phyloP scores from a whole-genome alignment of 1,139 yeast species.

The Magnusiomyces ingens region DNA sequence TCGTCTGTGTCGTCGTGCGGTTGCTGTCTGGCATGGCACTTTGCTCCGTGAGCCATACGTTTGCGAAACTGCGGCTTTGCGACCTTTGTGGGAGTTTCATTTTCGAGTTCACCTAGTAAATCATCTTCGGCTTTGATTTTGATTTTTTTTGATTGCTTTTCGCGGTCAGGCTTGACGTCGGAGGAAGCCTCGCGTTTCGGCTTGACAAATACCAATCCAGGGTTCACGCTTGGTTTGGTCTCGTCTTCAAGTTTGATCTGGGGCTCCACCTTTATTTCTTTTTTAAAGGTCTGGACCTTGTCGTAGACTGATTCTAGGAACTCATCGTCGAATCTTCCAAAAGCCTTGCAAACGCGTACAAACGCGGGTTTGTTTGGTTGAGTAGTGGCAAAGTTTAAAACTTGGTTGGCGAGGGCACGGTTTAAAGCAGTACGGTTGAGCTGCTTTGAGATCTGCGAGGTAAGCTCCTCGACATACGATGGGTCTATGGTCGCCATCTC shows the following conservation, averaged over 20 bases:
- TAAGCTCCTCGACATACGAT: conserved; percentile 18
- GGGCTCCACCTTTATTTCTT: conserved; percentile 1
- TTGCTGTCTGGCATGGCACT: not conserved
- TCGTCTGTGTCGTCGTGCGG: not conserved
- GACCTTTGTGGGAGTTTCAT: not conserved
- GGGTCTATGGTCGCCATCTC: not conserved
- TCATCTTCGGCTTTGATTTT: conserved; percentile 8
- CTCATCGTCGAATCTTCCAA: conserved; percentile 26
- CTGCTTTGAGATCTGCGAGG: conserved; percentile 24
- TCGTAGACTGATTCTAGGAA: conserved; percentile 24
- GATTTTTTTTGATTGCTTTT: conserved; percentile 12
- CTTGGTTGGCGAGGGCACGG: conserved; percentile 22
- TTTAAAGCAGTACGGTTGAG: conserved; percentile 24
- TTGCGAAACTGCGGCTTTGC: not conserved
- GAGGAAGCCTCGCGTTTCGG: conserved; percentile 9
- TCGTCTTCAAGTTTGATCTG: not conserved
- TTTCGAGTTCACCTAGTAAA: not conserved
- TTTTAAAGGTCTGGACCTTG: not conserved
- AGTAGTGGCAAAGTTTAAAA: conserved; percentile 23
- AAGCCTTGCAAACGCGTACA: conserved; percentile 26
- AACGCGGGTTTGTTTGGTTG: conserved; percentile 21
- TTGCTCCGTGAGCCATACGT: not conserved
- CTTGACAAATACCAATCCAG: not conserved
- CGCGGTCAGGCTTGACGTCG: not conserved
- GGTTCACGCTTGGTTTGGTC: not conserved